A percentile compares a stretch with the other conserved stretches of the same genome.
These are phyloP conservation scores for Umbilicaria muhlenbergii DNA, from an alignment of 495 filamentous ascomycete species.

Conservation along the genomic window DNA sequence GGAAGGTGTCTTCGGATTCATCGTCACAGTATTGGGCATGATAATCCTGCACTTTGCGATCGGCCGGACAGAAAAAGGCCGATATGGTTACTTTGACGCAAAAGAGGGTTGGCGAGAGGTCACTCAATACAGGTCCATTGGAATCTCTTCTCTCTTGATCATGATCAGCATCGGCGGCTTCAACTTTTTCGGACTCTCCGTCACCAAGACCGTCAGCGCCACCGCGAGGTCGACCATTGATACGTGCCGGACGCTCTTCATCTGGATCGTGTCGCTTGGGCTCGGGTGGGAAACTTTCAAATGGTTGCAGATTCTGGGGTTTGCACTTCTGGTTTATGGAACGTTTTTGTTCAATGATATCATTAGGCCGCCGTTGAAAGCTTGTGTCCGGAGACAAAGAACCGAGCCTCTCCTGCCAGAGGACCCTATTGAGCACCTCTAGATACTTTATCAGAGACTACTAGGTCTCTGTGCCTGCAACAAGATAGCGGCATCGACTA, in stretches of 20 bases:
- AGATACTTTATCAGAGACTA: not conserved
- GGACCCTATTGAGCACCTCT: conserved; percentile 62
- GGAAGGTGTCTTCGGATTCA: conserved; percentile 88
- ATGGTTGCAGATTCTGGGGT: conserved; percentile 86
- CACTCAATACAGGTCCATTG: conserved; percentile 48
- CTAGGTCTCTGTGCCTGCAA: too few species aligned
- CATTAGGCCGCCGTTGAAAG: conserved; percentile 57
- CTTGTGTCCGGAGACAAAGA: conserved; percentile 33
- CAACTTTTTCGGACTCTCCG: conserved; percentile 94
- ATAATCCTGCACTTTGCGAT: conserved; percentile 59
- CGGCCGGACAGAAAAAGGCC: conserved; percentile 57
- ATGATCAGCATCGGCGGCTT: conserved; percentile 97
- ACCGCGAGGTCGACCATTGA: conserved; percentile 92
- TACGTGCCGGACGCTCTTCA: conserved; percentile 93
- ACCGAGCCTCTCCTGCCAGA: conserved; percentile 60
- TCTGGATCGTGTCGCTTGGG: conserved; percentile 88
- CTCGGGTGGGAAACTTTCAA: conserved; percentile 97
- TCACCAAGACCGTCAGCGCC: conserved; percentile 75
- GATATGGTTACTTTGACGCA: conserved; percentile 77
- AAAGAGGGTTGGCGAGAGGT: conserved; percentile 72
- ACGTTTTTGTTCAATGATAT: conserved; percentile 96
- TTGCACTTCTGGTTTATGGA: conserved; percentile 81
- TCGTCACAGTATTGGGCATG: conserved; percentile 68
- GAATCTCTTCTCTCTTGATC: conserved; percentile 63
- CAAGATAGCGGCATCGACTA: too few species aligned